Conservation (phyloP, 768 basidiomycete genomes). For the Chalciporus pseudorubinellus region DNA sequence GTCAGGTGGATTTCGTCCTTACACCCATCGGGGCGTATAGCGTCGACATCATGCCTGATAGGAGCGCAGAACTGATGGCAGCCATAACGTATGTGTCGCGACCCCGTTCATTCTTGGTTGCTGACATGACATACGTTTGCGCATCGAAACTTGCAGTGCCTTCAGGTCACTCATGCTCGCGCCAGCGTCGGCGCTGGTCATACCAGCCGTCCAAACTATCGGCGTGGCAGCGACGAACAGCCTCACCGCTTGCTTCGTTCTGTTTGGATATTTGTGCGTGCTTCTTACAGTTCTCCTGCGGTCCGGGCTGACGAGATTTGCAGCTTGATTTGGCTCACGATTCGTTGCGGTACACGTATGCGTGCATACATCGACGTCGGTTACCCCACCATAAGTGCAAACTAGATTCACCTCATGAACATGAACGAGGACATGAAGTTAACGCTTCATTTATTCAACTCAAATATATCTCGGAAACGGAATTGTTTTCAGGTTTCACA, state of each 20-base stretch:
- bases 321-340: slow-evolving; percentile 52
- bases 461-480: background rate
- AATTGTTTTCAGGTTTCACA: background rate
- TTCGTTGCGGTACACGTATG: slow-evolving; percentile 56
- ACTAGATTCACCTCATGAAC: background rate
- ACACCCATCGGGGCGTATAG: slow-evolving; percentile 55
- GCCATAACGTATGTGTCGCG: slow-evolving; percentile 45
- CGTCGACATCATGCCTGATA: slow-evolving; percentile 57
- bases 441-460: background rate
- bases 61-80: slow-evolving; percentile 64
- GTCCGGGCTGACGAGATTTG: background rate
- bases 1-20: slow-evolving; percentile 55
- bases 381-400: slow-evolving; percentile 38
- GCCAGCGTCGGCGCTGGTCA: slow-evolving; percentile 12
- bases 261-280: slow-evolving; percentile 54
- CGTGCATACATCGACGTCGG: slow-evolving; percentile 57
- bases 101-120: background rate
- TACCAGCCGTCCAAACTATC: slow-evolving; percentile 47
- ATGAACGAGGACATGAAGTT: background rate
- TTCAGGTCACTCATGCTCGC: slow-evolving; percentile 24
- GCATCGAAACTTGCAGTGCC: slow-evolving; percentile 8
- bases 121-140: no score
- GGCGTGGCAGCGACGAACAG: slow-evolving; percentile 53
- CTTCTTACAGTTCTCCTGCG: background rate
- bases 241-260: slow-evolving; percentile 43